A percentile compares a stretch with the other conserved stretches of the same genome.
These are phyloP conservation scores for Fraxinus sp. DNA, from an alignment of 305 asterid genomes.

Conservation along the genomic window DNA sequence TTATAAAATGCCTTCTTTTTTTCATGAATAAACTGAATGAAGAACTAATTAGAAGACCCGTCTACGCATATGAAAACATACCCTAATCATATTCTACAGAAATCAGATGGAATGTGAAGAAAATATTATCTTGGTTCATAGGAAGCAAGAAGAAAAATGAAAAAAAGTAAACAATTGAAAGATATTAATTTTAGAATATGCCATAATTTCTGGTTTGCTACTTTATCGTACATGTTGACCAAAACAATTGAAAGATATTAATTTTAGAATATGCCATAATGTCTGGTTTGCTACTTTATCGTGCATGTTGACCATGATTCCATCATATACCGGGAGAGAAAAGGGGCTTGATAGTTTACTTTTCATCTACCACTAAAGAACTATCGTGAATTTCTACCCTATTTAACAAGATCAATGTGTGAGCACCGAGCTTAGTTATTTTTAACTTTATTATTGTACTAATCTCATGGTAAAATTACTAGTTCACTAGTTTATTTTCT, in stretches of 20 bases:
- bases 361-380: not conserved
- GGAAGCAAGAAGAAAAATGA: not conserved
- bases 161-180: not conserved
- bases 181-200: not conserved
- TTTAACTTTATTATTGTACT: not conserved
- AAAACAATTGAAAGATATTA: not conserved
- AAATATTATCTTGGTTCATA: not conserved
- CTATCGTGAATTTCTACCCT: not conserved
- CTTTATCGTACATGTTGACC: no score
- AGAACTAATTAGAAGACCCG: not conserved
- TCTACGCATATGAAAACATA: not conserved
- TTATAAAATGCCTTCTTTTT: not conserved
- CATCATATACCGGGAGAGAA: not conserved
- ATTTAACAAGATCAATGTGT: not conserved
- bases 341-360: not conserved
- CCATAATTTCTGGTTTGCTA: not conserved
- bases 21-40: constrained; percentile 2
- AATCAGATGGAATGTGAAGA: constrained; percentile 2
- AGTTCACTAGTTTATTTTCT: not conserved
- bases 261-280: not conserved
- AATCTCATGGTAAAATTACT: not conserved
- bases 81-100: not conserved
- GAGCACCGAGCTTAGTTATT: not conserved
- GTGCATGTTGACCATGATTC: not conserved
- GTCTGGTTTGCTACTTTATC: not conserved